phyloP scores from a whole-genome alignment of 306 rosid species.

The Lagenaria siceraria region DNA sequence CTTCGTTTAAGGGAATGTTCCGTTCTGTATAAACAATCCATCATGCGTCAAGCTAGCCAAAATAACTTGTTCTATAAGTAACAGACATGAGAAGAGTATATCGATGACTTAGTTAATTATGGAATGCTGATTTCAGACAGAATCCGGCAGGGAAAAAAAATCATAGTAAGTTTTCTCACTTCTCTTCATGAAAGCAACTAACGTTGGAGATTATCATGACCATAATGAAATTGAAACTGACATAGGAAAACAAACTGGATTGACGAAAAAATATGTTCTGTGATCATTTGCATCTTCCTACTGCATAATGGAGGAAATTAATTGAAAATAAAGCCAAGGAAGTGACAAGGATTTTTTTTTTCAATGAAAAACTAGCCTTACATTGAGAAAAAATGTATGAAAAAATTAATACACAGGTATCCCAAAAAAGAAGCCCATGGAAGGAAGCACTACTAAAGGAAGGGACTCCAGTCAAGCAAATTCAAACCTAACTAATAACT shows the following conservation, averaged over 20 bases:
- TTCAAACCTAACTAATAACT: too few relatives aligned
- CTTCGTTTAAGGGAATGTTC: conserved; percentile 69
- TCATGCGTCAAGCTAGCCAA: conserved; percentile 13
- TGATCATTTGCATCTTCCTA: not conserved
- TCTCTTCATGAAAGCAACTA: not conserved
- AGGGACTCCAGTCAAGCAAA: too few relatives aligned
- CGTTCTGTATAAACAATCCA: conserved; percentile 36
- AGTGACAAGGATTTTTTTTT: not conserved
- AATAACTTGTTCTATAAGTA: not conserved
- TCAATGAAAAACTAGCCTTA: too few relatives aligned
- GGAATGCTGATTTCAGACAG: not conserved
- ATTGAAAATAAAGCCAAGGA: not conserved
- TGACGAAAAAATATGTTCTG: not conserved
- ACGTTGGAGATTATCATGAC: not conserved
- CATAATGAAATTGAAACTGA: not conserved
- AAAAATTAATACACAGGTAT: too few relatives aligned
- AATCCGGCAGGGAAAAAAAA: not conserved
- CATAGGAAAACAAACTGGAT: not conserved
- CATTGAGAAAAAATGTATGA: too few relatives aligned
- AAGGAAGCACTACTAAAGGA: too few relatives aligned
- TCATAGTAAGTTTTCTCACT: not conserved
- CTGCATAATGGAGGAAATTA: not conserved
- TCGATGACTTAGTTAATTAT: not conserved
- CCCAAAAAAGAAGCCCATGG: too few relatives aligned
- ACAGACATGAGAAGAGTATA: not conserved